Evolutionary conservation across 2,329 filamentous ascomycete species (phyloP).

Genomic region (Cercospora citrullina): DNA sequence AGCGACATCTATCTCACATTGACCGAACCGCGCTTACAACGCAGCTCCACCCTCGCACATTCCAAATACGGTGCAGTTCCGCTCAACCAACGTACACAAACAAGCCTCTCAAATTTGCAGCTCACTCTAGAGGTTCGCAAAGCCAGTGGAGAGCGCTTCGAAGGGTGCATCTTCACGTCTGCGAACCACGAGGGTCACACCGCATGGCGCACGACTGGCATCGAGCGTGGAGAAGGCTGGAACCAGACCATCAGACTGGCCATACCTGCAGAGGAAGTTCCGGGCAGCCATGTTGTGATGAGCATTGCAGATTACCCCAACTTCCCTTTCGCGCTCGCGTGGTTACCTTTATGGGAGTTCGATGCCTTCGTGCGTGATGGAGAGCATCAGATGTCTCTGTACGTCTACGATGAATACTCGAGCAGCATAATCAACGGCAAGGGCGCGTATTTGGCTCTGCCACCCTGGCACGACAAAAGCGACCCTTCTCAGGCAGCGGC

Average conservation of each 20-base stretch:
- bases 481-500: conserved; percentile 76
- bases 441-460: conserved; percentile 81
- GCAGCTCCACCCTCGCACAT: conserved; percentile 63
- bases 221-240: conserved; percentile 80
- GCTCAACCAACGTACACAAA: conserved; percentile 58
- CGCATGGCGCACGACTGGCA: conserved; percentile 82
- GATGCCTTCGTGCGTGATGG: conserved; percentile 89
- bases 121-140: conserved; percentile 86
- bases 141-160: conserved; percentile 74
- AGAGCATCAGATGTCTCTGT: conserved; percentile 74
- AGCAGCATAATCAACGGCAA: conserved; percentile 70
- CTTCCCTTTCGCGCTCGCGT: conserved; percentile 85
- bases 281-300: conserved; percentile 82
- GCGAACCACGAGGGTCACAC: conserved; percentile 78
- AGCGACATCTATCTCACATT: conserved; percentile 95
- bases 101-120: conserved; percentile 73
- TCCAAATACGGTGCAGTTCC: conserved; percentile 79
- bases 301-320: conserved; percentile 83
- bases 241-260: conserved; percentile 82
- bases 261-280: conserved; percentile 76
- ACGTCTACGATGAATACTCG: conserved; percentile 89
- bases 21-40: conserved; percentile 72
- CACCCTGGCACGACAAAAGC: conserved; percentile 74
- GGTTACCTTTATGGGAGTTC: conserved; percentile 91
- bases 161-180: conserved; percentile 82